Evolutionary conservation across 1,139 yeast species (phyloP).

Genomic region (Debaryomyces udenii): DNA sequence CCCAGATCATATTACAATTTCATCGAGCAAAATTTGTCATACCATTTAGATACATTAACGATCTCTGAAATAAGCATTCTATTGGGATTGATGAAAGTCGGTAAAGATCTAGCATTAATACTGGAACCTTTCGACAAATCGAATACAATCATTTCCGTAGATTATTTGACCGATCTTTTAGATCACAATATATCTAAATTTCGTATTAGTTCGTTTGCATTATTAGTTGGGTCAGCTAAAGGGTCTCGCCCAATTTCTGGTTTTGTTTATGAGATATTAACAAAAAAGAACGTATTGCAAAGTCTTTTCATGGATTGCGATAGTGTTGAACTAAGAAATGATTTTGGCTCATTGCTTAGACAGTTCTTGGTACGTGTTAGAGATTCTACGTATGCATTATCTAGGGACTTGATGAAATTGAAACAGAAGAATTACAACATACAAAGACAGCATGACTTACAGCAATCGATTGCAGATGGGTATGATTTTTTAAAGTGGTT

Average conservation of each 20-base stretch:
- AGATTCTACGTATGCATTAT: conserved; percentile 63
- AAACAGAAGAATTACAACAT: conserved; percentile 37
- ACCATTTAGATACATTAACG: conserved; percentile 26
- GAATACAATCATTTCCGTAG: conserved; percentile 4
- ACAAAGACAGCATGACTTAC: conserved; percentile 24
- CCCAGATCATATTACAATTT: conserved; percentile 30
- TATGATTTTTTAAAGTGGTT: conserved; percentile 48
- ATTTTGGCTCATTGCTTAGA: conserved; percentile 60
- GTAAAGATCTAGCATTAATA: conserved; percentile 54
- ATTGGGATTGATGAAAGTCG: conserved; percentile 63
- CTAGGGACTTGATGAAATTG: conserved; percentile 50
- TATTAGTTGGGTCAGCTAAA: conserved; percentile 64
- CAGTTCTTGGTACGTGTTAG: conserved; percentile 64
- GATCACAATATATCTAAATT: conserved; percentile 46
- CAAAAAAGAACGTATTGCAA: conserved; percentile 39
- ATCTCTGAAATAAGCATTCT: conserved; percentile 42
- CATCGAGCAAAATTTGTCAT: conserved; percentile 24
- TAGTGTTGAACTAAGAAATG: conserved; percentile 68
- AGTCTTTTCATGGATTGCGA: conserved; percentile 57
- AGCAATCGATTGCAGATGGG: conserved; percentile 27
- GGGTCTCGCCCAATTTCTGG: conserved; percentile 57
- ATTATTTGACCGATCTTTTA: conserved; percentile 37
- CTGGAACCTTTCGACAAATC: conserved; percentile 5
- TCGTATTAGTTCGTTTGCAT: conserved; percentile 60
- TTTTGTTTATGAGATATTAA: conserved; percentile 45